Conservation (phyloP, 805 yeast species). For the Scheffersomyces spartinae region DNA sequence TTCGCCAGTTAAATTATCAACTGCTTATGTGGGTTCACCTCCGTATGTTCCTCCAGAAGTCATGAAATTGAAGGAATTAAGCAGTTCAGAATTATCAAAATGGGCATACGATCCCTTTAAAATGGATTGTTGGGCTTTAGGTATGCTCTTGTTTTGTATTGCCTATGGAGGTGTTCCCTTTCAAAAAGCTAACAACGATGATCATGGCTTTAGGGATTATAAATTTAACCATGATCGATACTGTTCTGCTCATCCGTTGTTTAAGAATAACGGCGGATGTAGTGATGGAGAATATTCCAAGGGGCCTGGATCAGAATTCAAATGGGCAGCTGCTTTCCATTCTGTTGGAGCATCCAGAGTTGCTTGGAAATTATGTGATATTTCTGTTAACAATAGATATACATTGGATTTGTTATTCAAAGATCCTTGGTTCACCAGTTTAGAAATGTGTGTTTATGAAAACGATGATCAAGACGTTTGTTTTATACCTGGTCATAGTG, state of each 20-base stretch:
- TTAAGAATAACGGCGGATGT: slow-evolving; percentile 34
- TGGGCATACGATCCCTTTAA: slow-evolving; percentile 50
- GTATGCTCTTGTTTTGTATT: slow-evolving; percentile 53
- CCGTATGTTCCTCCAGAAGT: slow-evolving; percentile 79
- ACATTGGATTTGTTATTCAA: slow-evolving; percentile 39
- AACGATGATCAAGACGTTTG: slow-evolving; percentile 25
- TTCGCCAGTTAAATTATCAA: slow-evolving; percentile 26
- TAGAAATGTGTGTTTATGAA: slow-evolving; percentile 54
- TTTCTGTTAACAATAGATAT: slow-evolving; percentile 42
- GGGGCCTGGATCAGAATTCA: slow-evolving; percentile 66
- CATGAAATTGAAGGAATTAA: slow-evolving; percentile 33
- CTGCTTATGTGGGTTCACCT: slow-evolving; percentile 62
- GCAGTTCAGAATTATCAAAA: slow-evolving; percentile 18
- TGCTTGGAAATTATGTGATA: slow-evolving; percentile 68
- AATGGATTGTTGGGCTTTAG: slow-evolving; percentile 67
- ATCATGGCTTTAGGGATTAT: slow-evolving; percentile 44
- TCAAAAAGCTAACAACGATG: slow-evolving; percentile 35
- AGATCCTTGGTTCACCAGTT: slow-evolving; percentile 52
- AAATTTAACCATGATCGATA: slow-evolving; percentile 34
- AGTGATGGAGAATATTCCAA: slow-evolving; percentile 28
- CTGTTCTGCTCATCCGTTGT: slow-evolving; percentile 31
- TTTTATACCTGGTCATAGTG: no score
- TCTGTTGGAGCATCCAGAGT: slow-evolving; percentile 53
- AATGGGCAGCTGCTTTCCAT: slow-evolving; percentile 51
- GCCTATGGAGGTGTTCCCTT: slow-evolving; percentile 53